phyloP scores from a whole-genome alignment of 306 rosid genomes.

The Luffa aegyptiaca region DNA sequence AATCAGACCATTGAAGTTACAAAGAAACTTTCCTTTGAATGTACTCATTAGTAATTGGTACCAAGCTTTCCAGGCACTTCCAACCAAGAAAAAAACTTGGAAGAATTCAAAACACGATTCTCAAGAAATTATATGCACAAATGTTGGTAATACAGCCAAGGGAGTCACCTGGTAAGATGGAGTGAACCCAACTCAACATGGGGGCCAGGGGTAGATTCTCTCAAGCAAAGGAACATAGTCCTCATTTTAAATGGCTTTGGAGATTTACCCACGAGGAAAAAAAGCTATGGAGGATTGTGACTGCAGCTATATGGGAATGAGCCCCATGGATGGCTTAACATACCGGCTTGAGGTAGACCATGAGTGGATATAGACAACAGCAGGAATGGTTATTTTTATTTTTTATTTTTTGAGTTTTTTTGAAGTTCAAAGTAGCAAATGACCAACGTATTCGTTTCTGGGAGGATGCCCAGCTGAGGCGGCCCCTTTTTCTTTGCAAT shows the following conservation, averaged over 20 bases:
- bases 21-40: not conserved
- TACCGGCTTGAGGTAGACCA: not conserved
- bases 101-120: not conserved
- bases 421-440: not conserved
- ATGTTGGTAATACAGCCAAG: not conserved
- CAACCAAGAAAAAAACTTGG: not conserved
- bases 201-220: not conserved
- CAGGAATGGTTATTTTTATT: not conserved
- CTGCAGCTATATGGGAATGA: not conserved
- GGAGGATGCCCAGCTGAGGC: not conserved
- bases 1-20: not conserved
- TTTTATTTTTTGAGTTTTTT: not conserved
- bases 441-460: not conserved
- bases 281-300: not conserved
- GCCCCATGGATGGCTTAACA: not conserved
- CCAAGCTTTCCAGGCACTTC: not conserved
- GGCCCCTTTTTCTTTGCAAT: not conserved
- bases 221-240: not conserved
- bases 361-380: not conserved
- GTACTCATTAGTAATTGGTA: not conserved
- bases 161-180: not conserved
- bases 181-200: not conserved
- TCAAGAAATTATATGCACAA: not conserved
- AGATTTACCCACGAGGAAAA: not conserved
- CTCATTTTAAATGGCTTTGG: not conserved